phyloP scores from a whole-genome alignment of 805 yeast species.

The Candida germanica region DNA sequence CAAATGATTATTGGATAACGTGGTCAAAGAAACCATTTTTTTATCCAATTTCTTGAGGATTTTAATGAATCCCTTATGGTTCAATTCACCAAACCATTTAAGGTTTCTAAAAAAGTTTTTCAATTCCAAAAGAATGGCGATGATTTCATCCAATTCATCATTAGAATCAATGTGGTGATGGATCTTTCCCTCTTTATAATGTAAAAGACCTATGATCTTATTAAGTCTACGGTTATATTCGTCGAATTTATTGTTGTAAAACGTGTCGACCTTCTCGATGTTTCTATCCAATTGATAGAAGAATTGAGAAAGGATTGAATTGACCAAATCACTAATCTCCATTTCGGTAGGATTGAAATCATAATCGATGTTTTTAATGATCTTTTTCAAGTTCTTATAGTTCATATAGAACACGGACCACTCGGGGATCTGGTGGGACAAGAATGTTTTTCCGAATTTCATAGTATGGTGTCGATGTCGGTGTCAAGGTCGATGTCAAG shows the following conservation, averaged over 20 bases:
- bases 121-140: slow-evolving; percentile 64
- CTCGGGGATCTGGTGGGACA: slow-evolving; percentile 89
- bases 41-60: slow-evolving; percentile 89
- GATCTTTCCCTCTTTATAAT: slow-evolving; percentile 22
- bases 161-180: slow-evolving; percentile 32
- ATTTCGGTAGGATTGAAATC: slow-evolving; percentile 32
- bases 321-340: slow-evolving; percentile 32
- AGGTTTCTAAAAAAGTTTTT: slow-evolving; percentile 74
- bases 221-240: slow-evolving; percentile 74
- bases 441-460: slow-evolving; percentile 80
- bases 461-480: too few species aligned
- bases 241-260: slow-evolving; percentile 66
- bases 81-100: slow-evolving; percentile 92
- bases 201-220: slow-evolving; percentile 37
- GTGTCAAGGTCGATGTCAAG: too few species aligned
- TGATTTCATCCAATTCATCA: slow-evolving; percentile 41
- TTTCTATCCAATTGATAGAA: slow-evolving; percentile 77
- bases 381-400: slow-evolving; percentile 79
- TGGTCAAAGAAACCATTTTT: slow-evolving; percentile 41
- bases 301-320: slow-evolving; percentile 56
- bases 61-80: slow-evolving; percentile 84
- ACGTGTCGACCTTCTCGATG: slow-evolving; percentile 75
- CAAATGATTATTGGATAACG: slow-evolving; percentile 14
- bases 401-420: slow-evolving; percentile 84
- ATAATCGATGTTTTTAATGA: slow-evolving; percentile 61